Conservation (phyloP, 2,329 filamentous ascomycete genomes). For the Allantophomopsis lycopodina region DNA sequence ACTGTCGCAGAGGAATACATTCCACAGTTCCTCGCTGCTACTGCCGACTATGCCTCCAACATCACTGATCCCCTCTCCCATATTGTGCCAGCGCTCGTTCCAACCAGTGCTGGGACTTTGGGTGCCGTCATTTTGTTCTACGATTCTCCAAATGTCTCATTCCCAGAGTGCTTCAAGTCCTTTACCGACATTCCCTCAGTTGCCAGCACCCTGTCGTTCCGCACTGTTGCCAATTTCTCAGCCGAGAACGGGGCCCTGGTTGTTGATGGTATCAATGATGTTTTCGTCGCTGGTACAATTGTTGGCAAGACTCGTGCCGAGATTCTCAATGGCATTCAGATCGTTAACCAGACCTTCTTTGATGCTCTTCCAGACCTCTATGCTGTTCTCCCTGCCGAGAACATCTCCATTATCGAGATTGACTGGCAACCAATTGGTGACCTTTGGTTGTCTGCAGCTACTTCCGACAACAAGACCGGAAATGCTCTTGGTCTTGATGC, state of each 20-base stretch:
- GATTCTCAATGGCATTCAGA: constrained; percentile 9
- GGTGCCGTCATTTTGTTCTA: constrained; percentile 23
- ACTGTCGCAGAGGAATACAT: constrained; percentile 9
- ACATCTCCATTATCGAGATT: constrained; percentile 8
- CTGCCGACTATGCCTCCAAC: constrained; percentile 11
- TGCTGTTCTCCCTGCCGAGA: constrained; percentile 6
- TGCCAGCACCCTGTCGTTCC: constrained; percentile 20
- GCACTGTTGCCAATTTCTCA: constrained; percentile 20
- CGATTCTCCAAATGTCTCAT: constrained; percentile 17
- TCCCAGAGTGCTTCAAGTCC: constrained; percentile 19
- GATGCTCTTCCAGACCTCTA: constrained; percentile 8
- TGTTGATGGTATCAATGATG: constrained; percentile 20
- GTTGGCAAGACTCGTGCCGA: constrained; percentile 10
- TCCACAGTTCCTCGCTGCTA: constrained; percentile 9
- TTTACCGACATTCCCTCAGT: constrained; percentile 21
- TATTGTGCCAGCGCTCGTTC: constrained; percentile 10
- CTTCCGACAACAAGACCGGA: constrained; percentile 17
- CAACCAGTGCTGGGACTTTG: constrained; percentile 9
- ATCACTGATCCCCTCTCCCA: constrained; percentile 12
- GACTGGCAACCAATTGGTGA: constrained; percentile 21
- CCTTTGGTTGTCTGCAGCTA: constrained; percentile 15
- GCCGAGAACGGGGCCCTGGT: constrained; percentile 18
- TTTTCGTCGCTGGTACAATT: constrained; percentile 22
- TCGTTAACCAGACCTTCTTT: constrained; percentile 12
- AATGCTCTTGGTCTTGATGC: constrained; percentile 21